These are phyloP conservation scores for Phytopythium vexans DNA, from an alignment of 352 stramenopile genomes.

Conservation along the genomic window DNA sequence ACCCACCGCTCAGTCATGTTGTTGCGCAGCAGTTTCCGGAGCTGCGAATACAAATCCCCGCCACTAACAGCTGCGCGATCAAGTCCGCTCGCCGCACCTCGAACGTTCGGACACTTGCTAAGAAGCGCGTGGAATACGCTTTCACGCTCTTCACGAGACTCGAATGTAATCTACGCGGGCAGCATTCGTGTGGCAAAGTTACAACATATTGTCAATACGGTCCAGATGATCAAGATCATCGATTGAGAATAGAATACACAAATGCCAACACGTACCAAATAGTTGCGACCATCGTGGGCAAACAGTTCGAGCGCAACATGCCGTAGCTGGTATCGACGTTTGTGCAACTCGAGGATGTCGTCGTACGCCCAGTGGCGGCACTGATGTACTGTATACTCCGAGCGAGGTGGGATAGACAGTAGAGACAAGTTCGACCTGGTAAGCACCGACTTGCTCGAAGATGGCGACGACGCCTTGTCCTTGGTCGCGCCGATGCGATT, in stretches of 20 bases:
- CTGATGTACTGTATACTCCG: conserved; percentile 26
- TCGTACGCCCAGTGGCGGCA: conserved; percentile 77
- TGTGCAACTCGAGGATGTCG: conserved; percentile 72
- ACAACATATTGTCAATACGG: neutral
- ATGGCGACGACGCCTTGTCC: conserved; percentile 25
- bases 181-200: neutral
- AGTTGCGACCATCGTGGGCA: conserved; percentile 67
- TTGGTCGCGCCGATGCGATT: neutral
- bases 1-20: conserved; percentile 82
- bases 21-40: conserved; percentile 65
- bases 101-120: conserved; percentile 67
- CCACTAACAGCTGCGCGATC: conserved; percentile 35
- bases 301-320: conserved; percentile 79
- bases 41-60: conserved; percentile 62
- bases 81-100: conserved; percentile 58
- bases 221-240: too few species aligned
- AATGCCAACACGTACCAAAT: conserved; percentile 44
- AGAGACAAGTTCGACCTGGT: neutral
- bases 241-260: too few species aligned
- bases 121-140: conserved; percentile 74
- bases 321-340: conserved; percentile 67
- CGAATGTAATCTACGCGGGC: conserved; percentile 51
- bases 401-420: neutral
- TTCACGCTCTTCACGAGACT: conserved; percentile 57
- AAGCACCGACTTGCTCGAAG: conserved; percentile 4